Conservation (phyloP, 1,139 yeast species). For the Zygosaccharomyces sapae region DNA sequence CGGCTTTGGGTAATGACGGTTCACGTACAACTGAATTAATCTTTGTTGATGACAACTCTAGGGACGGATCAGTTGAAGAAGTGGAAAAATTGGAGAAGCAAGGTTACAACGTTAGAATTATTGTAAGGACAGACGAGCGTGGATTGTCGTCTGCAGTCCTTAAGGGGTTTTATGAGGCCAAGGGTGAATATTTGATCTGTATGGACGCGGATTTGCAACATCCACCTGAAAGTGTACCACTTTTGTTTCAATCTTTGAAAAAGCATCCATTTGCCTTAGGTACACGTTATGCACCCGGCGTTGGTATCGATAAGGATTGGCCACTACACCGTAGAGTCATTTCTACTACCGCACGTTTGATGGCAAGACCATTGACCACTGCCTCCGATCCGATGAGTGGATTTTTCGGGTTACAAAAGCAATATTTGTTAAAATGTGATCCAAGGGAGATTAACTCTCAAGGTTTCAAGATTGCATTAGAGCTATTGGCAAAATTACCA, state of each 20-base stretch:
- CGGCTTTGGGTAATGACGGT: constrained; percentile 42
- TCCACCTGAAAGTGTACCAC: constrained; percentile 47
- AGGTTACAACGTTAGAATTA: constrained; percentile 44
- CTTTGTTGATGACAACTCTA: constrained; percentile 47
- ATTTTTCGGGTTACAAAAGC: constrained; percentile 45
- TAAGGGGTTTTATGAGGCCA: constrained; percentile 43
- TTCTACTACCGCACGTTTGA: constrained; percentile 43
- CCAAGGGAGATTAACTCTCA: constrained; percentile 39
- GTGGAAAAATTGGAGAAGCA: constrained; percentile 41
- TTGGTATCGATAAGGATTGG: constrained; percentile 49
- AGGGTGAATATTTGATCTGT: constrained; percentile 44
- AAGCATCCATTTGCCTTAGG: constrained; percentile 43
- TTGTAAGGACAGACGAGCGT: constrained; percentile 45
- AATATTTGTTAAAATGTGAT: constrained; percentile 35
- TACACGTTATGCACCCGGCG: constrained; percentile 48
- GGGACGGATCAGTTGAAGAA: constrained; percentile 47
- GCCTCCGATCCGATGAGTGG: constrained; percentile 50
- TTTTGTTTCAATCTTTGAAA: constrained; percentile 39
- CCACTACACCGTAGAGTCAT: constrained; percentile 45
- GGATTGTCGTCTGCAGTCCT: constrained; percentile 46
- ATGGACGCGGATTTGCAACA: constrained; percentile 51
- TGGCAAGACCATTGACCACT: constrained; percentile 44
- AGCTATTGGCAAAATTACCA: constrained; percentile 43
- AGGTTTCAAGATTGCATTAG: constrained; percentile 47
- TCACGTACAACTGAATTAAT: constrained; percentile 43